Evolutionary conservation across 352 stramenopile genomes (phyloP).

Genomic region (Thalassiosira allenii): DNA sequence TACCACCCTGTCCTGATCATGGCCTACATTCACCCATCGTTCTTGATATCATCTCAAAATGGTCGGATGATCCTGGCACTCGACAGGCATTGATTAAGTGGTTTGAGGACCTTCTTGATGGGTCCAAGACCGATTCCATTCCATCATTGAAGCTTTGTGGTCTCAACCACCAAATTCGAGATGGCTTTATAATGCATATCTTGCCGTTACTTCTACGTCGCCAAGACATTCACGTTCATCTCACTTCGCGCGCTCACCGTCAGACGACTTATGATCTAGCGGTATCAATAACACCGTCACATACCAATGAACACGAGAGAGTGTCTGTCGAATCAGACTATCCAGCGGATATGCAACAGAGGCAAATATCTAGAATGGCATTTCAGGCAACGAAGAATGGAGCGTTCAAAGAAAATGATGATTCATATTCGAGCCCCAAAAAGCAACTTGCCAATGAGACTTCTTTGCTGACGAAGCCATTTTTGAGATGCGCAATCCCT

Average conservation of each 20-base stretch:
- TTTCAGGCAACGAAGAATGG: constrained; percentile 57
- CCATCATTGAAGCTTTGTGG: constrained; percentile 78
- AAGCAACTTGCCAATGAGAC: constrained; percentile 1
- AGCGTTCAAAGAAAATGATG: constrained; percentile 25
- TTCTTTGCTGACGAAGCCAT: constrained; percentile 2
- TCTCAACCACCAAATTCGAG: constrained; percentile 76
- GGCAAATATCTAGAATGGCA: constrained; percentile 40
- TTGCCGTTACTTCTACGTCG: constrained; percentile 73
- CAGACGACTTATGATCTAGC: constrained; percentile 79
- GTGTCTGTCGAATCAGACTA: background rate
- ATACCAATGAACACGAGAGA: background rate
- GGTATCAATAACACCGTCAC: constrained; percentile 61
- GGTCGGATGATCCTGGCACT: constrained; percentile 68
- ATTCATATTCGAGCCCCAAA: background rate
- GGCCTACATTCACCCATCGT: constrained; percentile 79
- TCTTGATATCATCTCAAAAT: constrained; percentile 67
- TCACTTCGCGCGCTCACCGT: constrained; percentile 72
- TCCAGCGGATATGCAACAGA: constrained; percentile 4
- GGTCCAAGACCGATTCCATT: constrained; percentile 60
- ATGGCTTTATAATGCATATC: constrained; percentile 84
- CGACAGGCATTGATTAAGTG: constrained; percentile 73
- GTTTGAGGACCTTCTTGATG: constrained; percentile 76
- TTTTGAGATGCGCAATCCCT: constrained; percentile 7
- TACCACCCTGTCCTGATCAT: constrained; percentile 83
- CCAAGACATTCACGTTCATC: constrained; percentile 78